Conservation (phyloP, 768 basidiomycete genomes). For the Baorangia bicolor region DNA sequence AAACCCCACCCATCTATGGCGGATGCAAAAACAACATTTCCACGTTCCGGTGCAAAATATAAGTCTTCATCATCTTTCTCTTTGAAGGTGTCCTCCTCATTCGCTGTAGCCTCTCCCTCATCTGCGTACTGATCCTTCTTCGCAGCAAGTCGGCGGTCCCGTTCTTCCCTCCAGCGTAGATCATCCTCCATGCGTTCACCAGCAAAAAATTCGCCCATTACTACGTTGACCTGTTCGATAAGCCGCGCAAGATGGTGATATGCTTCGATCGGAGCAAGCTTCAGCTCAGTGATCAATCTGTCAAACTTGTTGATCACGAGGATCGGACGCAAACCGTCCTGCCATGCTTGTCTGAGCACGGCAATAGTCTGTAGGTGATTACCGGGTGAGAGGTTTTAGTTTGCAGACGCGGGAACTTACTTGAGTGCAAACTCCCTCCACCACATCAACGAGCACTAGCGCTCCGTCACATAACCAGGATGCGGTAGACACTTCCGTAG, state of each 20-base stretch:
- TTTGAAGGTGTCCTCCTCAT: conserved; percentile 71
- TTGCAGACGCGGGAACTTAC: conserved; percentile 42
- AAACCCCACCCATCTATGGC: conserved; percentile 99
- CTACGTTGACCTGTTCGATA: conserved; percentile 96
- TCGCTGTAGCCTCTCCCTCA: conserved; percentile 56
- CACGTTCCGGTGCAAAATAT: conserved; percentile 93
- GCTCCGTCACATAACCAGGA: conserved; percentile 94
- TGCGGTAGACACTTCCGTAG: conserved; percentile 94
- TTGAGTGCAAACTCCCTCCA: conserved; percentile 98
- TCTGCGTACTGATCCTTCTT: conserved; percentile 72
- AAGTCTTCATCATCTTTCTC: conserved; percentile 98
- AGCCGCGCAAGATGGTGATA: conserved; percentile 92
- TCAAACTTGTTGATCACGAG: conserved; percentile 98
- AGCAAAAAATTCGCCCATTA: conserved; percentile 96
- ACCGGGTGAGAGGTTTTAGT: not conserved
- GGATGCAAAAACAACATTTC: conserved; percentile 95
- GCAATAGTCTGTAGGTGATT: conserved; percentile 72
- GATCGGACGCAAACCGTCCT: conserved; percentile 83
- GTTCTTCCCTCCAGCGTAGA: conserved; percentile 88
- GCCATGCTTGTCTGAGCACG: conserved; percentile 93
- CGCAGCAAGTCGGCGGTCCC: conserved; percentile 74
- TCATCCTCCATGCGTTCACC: conserved; percentile 97
- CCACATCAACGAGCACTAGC: conserved; percentile 91
- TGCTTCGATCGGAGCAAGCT: conserved; percentile 86
- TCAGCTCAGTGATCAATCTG: conserved; percentile 90